Evolutionary conservation across 164 flowering plant species (phyloP), one percentile per base, ranked within the genome.

Genomic region (Magnolia kwangsiensis): DNA sequence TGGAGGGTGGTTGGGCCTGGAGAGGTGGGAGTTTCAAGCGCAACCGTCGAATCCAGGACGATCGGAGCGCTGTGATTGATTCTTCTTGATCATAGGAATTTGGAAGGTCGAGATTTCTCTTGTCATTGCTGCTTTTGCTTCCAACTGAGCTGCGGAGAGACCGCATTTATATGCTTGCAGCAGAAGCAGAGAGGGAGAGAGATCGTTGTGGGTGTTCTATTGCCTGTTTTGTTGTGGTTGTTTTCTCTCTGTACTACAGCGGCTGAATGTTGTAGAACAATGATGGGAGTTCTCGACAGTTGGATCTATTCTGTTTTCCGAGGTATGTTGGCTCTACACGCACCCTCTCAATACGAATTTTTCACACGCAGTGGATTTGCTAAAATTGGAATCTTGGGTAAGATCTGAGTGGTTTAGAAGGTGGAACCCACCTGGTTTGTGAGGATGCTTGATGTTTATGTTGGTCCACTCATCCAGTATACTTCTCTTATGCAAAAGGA

Each of bases 21-120:
- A 19, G 11, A 19, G 64, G 14, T 51, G 72, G 51, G 63, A 71
- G 50, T 67, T 21, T 66, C 23, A 75, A 67, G 68, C 51, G 31
- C 16, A 75, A 67, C 20, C 77, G 65, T 19, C 77, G 72, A 16
- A 75, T 67, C 77, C 77, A 75, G 51, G 77, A 75, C 19, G 77
- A 65, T 45, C 23, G 59, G 50, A 74, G 67, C 16, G 51, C 23
- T 66, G 51, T 37, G 11, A 21, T 16, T 24, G 24, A 18, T 7
- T 45, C 72, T 31, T 64, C 59, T 11, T 63, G 29, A 1, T 73
- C 2, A 29, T 61, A 66, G 21, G 63, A 37, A 24, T 61, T 4
- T 16, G n/a, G 51, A 18, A 61, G 66, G n/a, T 63, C 51, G 14
- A 18, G 31, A 61, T 16, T 50, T 31, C 64, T 58, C 50, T 27